Percentiles rank a stretch among this genome's conserved stretches.
Evolutionary conservation across 495 filamentous ascomycete genomes (phyloP).

Genomic region (Sordaria brevicollis): DNA sequence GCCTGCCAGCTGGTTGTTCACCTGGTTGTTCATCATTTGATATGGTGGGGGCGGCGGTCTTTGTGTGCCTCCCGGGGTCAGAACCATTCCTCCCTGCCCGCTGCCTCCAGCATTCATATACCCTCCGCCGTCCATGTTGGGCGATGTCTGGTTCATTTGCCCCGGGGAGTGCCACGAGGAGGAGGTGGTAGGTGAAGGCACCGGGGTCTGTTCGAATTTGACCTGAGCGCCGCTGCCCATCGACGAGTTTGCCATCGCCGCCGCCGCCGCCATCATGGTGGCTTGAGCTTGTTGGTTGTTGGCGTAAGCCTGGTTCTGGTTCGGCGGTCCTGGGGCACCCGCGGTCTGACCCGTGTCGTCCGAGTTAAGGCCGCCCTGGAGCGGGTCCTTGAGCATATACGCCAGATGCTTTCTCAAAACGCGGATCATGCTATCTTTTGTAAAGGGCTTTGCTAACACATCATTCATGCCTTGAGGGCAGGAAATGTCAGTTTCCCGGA

Average conservation of each 20-base stretch:
- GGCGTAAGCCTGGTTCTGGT: conserved; percentile 25
- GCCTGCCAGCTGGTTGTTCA: not conserved
- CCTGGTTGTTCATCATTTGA: not conserved
- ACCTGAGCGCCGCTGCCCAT: conserved; percentile 38
- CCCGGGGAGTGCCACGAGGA: conserved; percentile 66
- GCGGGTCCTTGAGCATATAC: conserved; percentile 51
- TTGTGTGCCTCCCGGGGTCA: conserved; percentile 33
- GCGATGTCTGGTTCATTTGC: conserved; percentile 54
- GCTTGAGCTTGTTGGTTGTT: not conserved
- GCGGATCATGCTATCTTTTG: conserved; percentile 82
- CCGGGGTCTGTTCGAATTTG: conserved; percentile 77
- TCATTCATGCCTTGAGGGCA: conserved; percentile 93
- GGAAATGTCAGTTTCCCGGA: no score
- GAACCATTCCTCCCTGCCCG: conserved; percentile 29
- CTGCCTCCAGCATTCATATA: conserved; percentile 30
- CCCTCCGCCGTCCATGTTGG: conserved; percentile 36
- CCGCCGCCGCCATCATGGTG: not conserved
- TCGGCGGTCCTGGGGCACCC: conserved; percentile 11
- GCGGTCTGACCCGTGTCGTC: conserved; percentile 8
- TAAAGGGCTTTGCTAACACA: conserved; percentile 94
- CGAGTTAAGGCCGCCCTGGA: conserved; percentile 3
- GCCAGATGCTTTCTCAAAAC: conserved; percentile 84
- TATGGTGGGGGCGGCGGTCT: conserved; percentile 3
- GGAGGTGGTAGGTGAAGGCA: conserved; percentile 60
- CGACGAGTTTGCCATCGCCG: conserved; percentile 6